Evolutionary conservation across 1,284 basidiomycete species (phyloP), one percentile per base, ranked within the genome.

Genomic region (Takashimella tepidaria): DNA sequence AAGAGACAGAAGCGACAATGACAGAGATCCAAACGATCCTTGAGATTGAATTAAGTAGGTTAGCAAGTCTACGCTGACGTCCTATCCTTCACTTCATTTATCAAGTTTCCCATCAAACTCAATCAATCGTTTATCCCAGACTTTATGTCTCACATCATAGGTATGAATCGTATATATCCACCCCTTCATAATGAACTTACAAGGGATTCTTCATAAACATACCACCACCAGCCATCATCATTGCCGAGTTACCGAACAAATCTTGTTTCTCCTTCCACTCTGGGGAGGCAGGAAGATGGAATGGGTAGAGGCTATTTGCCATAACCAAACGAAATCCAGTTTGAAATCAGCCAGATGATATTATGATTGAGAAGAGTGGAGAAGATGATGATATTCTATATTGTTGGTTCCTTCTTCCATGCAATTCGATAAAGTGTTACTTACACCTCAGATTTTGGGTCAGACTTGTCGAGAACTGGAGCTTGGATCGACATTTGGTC

Each of bases 151-250:
- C n/a, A n/a, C n/a, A n/a, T n/a, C n/a, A n/a, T n/a, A n/a, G n/a
- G n/a, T n/a, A n/a, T n/a, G n/a, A n/a, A n/a, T n/a, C n/a, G n/a
- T n/a, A n/a, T n/a, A n/a, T n/a, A n/a, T n/a, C n/a, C n/a, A n/a
- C n/a, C n/a, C n/a, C n/a, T n/a, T n/a, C n/a, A n/a, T n/a, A n/a
- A n/a, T n/a, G n/a, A n/a, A 72, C 70, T 58, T 50, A 74, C 72
- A 72, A 31, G 40, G 72, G 72, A 53, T 71, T 72, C 53, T 70
- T 70, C 59, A 72, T 62, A 53, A 72, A 74, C 67, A 74, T 74
- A 26, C 72, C 72, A n/a, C 68, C 70, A 45, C 69, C 70, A 13
- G 72, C 67, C 48, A 62, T 59, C 58, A 70, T 72, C 70, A 71
- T 71, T 11, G 66, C 63, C 4, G 60, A 57, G 47, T 58, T 62